phyloP scores from a whole-genome alignment of 441 rosid genomes.

The Adansonia rubrostipa region DNA sequence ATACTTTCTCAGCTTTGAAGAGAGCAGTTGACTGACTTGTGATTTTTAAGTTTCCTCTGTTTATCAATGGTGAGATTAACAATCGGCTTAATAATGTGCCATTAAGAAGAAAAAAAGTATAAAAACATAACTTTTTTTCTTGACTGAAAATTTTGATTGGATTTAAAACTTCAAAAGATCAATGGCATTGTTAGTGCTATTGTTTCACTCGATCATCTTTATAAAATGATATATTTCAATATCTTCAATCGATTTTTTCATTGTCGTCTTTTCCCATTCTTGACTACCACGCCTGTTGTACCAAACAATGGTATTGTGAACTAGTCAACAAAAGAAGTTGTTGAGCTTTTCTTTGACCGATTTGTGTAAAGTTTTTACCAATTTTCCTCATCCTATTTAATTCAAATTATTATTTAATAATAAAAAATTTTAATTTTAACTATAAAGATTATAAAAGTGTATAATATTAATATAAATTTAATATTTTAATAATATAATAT shows the following conservation, averaged over 20 bases:
- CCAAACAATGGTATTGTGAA: not conserved
- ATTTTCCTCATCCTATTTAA: too few species aligned
- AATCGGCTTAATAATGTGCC: not conserved
- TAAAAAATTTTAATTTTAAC: too few species aligned
- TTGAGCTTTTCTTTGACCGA: not conserved
- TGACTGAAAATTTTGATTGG: not conserved
- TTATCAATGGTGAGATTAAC: not conserved
- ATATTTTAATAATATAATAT: too few species aligned
- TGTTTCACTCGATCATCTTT: too few species aligned
- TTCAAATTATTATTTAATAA: too few species aligned
- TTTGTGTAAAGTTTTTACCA: too few species aligned
- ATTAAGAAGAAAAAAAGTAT: not conserved
- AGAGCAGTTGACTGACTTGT: constrained; percentile 19
- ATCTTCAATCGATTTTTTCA: too few species aligned
- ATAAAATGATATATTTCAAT: too few species aligned
- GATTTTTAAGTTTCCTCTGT: constrained; percentile 15
- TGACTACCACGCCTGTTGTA: too few species aligned
- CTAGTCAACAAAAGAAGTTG: not conserved
- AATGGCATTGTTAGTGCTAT: not conserved
- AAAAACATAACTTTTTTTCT: not conserved
- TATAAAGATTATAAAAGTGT: too few species aligned
- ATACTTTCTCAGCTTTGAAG: constrained; percentile 35
- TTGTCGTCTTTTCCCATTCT: too few species aligned
- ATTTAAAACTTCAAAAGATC: not conserved
- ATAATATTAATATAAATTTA: too few species aligned